A percentile compares a stretch with the other conserved stretches of the same genome.
phyloP scores from a whole-genome alignment of 2,329 filamentous ascomycete species.

The Trichoderma lentiforme region DNA sequence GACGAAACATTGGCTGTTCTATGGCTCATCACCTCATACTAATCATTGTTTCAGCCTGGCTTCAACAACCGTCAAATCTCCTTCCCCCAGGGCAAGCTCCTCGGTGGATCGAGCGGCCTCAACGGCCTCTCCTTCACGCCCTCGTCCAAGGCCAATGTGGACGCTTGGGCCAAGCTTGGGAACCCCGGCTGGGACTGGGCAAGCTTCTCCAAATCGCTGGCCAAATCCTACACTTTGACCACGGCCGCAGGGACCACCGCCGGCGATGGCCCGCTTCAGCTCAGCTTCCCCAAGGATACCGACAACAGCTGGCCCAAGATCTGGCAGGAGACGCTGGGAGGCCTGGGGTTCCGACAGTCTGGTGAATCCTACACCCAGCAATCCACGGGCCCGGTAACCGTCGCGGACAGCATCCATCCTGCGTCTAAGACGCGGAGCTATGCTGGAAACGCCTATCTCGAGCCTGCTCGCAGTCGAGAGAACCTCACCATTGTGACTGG shows the following conservation, averaged over 20 bases:
- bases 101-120: constrained; percentile 31
- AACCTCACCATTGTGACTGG: constrained; percentile 35
- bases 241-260: constrained; percentile 23
- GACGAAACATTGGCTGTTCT: background rate
- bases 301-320: background rate
- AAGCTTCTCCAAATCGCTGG: constrained; percentile 25
- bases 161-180: constrained; percentile 27
- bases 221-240: constrained; percentile 33
- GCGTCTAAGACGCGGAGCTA: constrained; percentile 33
- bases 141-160: constrained; percentile 17
- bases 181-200: constrained; percentile 29
- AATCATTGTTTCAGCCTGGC: background rate
- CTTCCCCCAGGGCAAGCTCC: constrained; percentile 24
- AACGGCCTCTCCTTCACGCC: constrained; percentile 28
- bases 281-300: constrained; percentile 1
- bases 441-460: constrained; percentile 32
- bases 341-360: background rate
- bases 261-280: constrained; percentile 30
- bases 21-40: background rate
- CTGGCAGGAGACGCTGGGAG: constrained; percentile 3
- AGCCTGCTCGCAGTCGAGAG: constrained; percentile 28
- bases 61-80: constrained; percentile 22
- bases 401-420: constrained; percentile 31
- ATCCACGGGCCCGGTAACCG: constrained; percentile 31
- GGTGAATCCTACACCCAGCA: constrained; percentile 31